Conservation (phyloP, 2,329 filamentous ascomycete species). For the Pseudopyricularia cyperi region DNA sequence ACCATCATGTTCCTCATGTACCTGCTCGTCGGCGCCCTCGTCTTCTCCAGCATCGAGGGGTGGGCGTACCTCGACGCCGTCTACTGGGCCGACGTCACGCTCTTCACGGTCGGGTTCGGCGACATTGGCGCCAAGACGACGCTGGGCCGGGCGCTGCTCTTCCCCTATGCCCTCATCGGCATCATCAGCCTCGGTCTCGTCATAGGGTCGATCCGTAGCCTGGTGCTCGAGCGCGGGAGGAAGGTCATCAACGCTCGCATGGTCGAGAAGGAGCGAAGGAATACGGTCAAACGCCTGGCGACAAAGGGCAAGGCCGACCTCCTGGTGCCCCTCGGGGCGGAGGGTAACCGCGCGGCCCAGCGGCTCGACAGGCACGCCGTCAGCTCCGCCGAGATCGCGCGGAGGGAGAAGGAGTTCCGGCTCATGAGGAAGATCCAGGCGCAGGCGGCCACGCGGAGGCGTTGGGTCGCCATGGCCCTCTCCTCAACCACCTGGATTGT, state of each 20-base stretch:
- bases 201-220: slow-evolving; percentile 29
- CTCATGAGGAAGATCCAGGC: slow-evolving; percentile 73
- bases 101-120: slow-evolving; percentile 54
- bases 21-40: slow-evolving; percentile 60
- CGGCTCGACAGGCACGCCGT: neutral
- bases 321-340: slow-evolving; percentile 31
- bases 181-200: slow-evolving; percentile 52
- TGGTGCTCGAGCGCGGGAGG: slow-evolving; percentile 45
- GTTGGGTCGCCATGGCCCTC: slow-evolving; percentile 60
- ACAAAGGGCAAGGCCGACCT: slow-evolving; percentile 31
- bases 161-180: slow-evolving; percentile 74
- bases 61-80: slow-evolving; percentile 69
- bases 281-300: slow-evolving; percentile 29
- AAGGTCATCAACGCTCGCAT: slow-evolving; percentile 41
- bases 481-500: slow-evolving; percentile 56
- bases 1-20: slow-evolving; percentile 79
- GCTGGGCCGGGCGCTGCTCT: slow-evolving; percentile 56
- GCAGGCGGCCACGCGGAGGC: slow-evolving; percentile 48
- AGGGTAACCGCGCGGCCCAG: slow-evolving; percentile 7
- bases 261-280: slow-evolving; percentile 44
- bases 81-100: slow-evolving; percentile 65
- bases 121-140: slow-evolving; percentile 34
- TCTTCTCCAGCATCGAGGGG: slow-evolving; percentile 60
- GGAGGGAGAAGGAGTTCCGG: slow-evolving; percentile 58
- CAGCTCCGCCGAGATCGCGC: slow-evolving; percentile 32